A percentile compares a stretch with the other conserved stretches of the same genome.
Conservation (phyloP, 2,329 filamentous ascomycete genomes). For the Verticillium isaacii region DNA sequence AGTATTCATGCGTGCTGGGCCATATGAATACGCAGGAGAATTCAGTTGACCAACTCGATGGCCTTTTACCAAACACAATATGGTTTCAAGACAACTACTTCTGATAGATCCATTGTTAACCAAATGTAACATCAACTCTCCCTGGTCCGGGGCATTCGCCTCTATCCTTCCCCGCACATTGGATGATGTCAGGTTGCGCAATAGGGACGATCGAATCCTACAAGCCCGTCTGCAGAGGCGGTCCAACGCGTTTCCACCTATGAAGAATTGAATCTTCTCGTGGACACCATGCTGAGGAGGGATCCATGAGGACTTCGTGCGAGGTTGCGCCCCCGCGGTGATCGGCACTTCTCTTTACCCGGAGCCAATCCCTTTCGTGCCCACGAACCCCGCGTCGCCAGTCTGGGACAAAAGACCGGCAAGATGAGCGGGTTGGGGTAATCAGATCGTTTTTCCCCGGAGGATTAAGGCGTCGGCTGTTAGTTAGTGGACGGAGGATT, state of each 20-base stretch:
- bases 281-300: not conserved
- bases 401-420: not conserved
- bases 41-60: too few species aligned
- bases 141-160: too few species aligned
- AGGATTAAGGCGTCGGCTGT: not conserved
- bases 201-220: not conserved
- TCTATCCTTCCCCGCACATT: not conserved
- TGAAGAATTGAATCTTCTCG: not conserved
- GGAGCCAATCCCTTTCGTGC: not conserved
- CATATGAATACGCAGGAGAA: not conserved
- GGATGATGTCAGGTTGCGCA: not conserved
- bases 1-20: not conserved
- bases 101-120: too few species aligned
- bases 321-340: not conserved
- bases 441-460: not conserved
- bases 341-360: not conserved
- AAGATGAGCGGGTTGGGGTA: not conserved
- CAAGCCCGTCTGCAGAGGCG: not conserved
- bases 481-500: not conserved
- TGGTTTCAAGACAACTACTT: too few species aligned
- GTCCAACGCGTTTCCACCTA: not conserved
- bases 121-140: too few species aligned
- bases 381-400: not conserved
- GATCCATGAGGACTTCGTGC: not conserved
- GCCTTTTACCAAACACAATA: too few species aligned